Evolutionary conservation across 306 rosid species (phyloP), one percentile per base, ranked within the genome.

Genomic region (Pueraria montana): DNA sequence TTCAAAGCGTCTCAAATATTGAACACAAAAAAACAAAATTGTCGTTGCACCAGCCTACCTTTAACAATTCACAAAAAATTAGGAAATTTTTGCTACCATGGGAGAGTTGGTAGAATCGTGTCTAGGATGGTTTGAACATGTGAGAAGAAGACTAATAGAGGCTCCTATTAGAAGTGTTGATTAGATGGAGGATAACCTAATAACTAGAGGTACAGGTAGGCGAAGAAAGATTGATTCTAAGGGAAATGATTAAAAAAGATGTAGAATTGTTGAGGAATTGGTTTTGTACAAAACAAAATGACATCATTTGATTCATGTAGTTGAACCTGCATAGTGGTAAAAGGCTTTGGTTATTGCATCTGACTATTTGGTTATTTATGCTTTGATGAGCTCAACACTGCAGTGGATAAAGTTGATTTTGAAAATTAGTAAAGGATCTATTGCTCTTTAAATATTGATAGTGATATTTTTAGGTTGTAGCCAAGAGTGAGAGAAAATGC

Each of bases 381-480:
- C 34, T 34, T 65, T 53, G 69, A 38, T 48, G 48, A 65, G 26
- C 24, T 43, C 34, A 65, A 62, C 46, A 30, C 11, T 78, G 24
- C 34, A 64, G 62, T 11, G 6, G 59, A 78, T 65, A 23, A 12
- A 30, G 26, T 65, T 52, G 56, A 67, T 16, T 26, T 16, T 49
- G 40, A 36, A 48, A 34, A 13, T 49, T 49, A 32, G 21, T 53
- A 4, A 50, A 52, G 14, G 66, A 23, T 52, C 66, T 21, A 27
- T 66, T 52, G 8, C 36, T 59, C 45, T 67, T 65, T 64, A 67
- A 17, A 34, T 66, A 34, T 24, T 38, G 43, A 23, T 58, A 34
- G 14, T 67, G 43, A 24, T 52, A 67, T 36, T 79, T 42, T 79
- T 42, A 52, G 45, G 83, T 45, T 69, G 65, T 53, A 38, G 76